A percentile compares a stretch with the other conserved stretches of the same genome.
These are phyloP conservation scores for Euclidium syriacum DNA, from an alignment of 345 rosid species.

Conservation along the genomic window DNA sequence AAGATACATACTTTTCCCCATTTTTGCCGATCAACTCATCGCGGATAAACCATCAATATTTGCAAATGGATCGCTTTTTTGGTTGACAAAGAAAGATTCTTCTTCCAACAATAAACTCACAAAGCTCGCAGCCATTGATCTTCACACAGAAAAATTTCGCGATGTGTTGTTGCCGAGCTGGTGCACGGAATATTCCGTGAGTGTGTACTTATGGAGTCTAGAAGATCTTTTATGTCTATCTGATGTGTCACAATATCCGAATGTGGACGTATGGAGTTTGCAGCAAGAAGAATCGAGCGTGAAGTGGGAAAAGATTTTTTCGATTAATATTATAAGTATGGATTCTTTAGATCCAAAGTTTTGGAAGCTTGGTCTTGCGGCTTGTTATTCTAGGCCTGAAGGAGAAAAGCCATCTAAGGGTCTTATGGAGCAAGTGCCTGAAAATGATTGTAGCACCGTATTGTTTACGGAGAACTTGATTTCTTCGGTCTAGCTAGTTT, in stretches of 20 bases:
- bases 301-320: neutral
- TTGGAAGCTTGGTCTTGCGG: constrained; percentile 5
- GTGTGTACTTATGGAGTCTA: neutral
- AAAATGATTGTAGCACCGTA: too few relatives aligned
- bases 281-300: constrained; percentile 1
- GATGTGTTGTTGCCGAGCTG: neutral
- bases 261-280: constrained; percentile 4
- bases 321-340: neutral
- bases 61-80: neutral
- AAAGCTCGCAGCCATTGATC: neutral
- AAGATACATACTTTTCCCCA: neutral
- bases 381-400: neutral
- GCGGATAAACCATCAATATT: neutral
- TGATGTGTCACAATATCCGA: constrained; percentile 7
- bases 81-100: too few relatives aligned
- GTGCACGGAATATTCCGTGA: neutral
- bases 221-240: neutral
- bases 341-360: neutral
- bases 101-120: too few relatives aligned
- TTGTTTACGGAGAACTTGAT: too few relatives aligned
- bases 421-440: neutral
- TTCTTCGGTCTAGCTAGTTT: too few relatives aligned
- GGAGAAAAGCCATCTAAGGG: neutral
- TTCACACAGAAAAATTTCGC: neutral
- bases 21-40: neutral